phyloP scores from a whole-genome alignment of 208 protist genomes.

The Herpetomonas tarakana region DNA sequence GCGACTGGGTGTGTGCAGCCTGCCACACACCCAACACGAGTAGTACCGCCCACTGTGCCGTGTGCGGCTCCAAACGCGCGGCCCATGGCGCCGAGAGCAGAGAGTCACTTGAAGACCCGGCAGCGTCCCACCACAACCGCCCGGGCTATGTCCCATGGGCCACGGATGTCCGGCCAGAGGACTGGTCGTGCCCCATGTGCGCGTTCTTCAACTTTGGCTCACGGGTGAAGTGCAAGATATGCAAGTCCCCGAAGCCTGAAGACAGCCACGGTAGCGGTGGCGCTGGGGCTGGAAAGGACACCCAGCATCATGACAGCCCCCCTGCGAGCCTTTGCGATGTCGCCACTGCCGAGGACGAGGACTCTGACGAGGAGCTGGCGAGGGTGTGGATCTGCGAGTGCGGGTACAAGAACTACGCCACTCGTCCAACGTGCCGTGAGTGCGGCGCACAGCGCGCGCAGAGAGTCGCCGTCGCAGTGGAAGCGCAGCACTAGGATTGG shows the following conservation, averaged over 20 bases:
- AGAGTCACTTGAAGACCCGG: no score
- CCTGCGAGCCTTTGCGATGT: no score
- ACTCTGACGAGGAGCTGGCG: not conserved
- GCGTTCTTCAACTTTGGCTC: constrained; percentile 45
- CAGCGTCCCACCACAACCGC: no score
- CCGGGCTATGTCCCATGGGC: no score
- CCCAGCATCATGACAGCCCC: no score
- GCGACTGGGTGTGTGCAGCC: constrained; percentile 20
- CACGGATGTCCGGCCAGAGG: constrained; percentile 6
- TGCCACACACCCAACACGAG: constrained; percentile 30
- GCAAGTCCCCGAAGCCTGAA: constrained; percentile 10
- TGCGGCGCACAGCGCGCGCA: constrained; percentile 9
- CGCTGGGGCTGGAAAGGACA: not conserved
- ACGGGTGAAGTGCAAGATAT: constrained; percentile 38
- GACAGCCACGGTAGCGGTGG: not conserved
- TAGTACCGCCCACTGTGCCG: not conserved
- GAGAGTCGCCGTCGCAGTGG: no score
- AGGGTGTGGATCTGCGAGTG: constrained; percentile 38
- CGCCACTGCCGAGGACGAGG: not conserved
- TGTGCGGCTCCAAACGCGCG: not conserved
- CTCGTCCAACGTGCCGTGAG: constrained; percentile 27
- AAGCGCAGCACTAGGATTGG: no score
- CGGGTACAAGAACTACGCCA: constrained; percentile 40
- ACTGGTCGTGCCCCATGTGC: constrained; percentile 41
- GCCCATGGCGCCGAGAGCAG: no score